Percentiles rank a stretch among this genome's conserved stretches.
phyloP scores from a whole-genome alignment of 2,329 filamentous ascomycete species.

The Penicillium janthinellum region DNA sequence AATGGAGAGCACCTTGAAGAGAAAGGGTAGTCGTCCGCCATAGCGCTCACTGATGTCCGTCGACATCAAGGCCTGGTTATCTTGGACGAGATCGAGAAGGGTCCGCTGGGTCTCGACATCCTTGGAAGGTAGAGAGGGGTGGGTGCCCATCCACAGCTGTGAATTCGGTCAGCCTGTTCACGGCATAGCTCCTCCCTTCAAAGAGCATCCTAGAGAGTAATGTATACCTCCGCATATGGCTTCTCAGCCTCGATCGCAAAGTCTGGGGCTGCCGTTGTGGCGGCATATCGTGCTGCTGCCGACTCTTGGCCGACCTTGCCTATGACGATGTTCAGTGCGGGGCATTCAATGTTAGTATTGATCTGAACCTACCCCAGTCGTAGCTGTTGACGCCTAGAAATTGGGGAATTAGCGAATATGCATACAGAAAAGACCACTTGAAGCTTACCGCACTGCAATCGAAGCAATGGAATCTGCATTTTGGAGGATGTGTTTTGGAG shows the following conservation, averaged over 20 bases:
- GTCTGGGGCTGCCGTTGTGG: slow-evolving; percentile 74
- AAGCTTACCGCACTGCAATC: slow-evolving; percentile 64
- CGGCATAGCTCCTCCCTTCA: not conserved
- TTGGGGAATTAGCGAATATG: slow-evolving; percentile 4
- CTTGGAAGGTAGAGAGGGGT: slow-evolving; percentile 92
- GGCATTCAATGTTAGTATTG: slow-evolving; percentile 9
- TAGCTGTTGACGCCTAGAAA: slow-evolving; percentile 87
- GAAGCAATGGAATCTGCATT: slow-evolving; percentile 79
- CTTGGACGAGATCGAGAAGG: slow-evolving; percentile 81
- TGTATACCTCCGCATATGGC: slow-evolving; percentile 83
- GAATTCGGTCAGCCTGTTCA: slow-evolving; percentile 12
- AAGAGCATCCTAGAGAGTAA: not conserved
- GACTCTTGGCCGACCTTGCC: slow-evolving; percentile 86
- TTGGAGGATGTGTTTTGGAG: slow-evolving; percentile 24
- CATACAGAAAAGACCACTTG: not conserved
- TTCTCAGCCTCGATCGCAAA: slow-evolving; percentile 81
- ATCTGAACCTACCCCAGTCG: slow-evolving; percentile 74
- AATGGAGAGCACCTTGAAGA: slow-evolving; percentile 97
- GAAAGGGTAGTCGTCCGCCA: slow-evolving; percentile 81
- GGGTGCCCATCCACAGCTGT: slow-evolving; percentile 98
- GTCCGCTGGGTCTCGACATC: slow-evolving; percentile 81
- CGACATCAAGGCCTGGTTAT: slow-evolving; percentile 82
- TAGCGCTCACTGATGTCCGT: slow-evolving; percentile 72
- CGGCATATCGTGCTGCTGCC: slow-evolving; percentile 84
- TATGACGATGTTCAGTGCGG: slow-evolving; percentile 42